Conservation (phyloP, 768 basidiomycete genomes). For the Candolleomyces aberdarensis region DNA sequence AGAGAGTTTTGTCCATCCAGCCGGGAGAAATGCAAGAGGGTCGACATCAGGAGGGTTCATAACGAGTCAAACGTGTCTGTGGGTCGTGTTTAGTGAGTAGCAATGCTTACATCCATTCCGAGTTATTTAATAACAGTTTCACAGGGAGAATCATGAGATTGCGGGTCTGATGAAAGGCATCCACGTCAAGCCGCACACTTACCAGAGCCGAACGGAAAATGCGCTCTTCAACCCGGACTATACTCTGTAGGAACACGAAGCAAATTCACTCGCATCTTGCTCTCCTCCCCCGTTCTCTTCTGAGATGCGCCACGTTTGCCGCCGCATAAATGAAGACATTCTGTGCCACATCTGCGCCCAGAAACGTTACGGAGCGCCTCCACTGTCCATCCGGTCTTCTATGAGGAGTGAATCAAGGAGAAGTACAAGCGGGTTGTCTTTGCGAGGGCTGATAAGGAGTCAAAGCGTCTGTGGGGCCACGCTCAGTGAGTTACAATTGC, state of each 20-base stretch:
- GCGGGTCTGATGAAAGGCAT: constrained; percentile 30
- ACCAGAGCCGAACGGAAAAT: constrained; percentile 25
- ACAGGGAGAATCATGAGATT: constrained; percentile 18
- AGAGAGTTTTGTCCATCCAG: too few relatives aligned
- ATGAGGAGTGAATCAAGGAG: constrained; percentile 22
- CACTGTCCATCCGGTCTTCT: constrained; percentile 24
- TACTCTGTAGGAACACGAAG: too few relatives aligned
- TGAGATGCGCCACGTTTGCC: constrained; percentile 25
- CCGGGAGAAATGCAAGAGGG: too few relatives aligned
- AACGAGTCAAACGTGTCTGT: constrained; percentile 22
- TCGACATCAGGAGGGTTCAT: background rate
- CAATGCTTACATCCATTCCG: background rate
- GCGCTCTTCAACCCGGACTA: constrained; percentile 24
- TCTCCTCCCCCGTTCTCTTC: too few relatives aligned
- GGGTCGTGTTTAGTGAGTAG: constrained; percentile 25
- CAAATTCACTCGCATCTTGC: too few relatives aligned
- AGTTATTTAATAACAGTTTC: background rate
- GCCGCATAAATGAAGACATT: constrained; percentile 23
- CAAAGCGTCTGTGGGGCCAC: constrained; percentile 26
- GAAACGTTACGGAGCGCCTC: constrained; percentile 19
- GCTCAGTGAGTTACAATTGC: constrained; percentile 23
- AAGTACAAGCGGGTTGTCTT: constrained; percentile 20
- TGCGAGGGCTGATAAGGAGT: constrained; percentile 23
- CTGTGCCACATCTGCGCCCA: constrained; percentile 23
- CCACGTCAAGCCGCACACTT: constrained; percentile 28